phyloP scores from a whole-genome alignment of 495 filamentous ascomycete species.

The Penicillium macrosclerotiorum region DNA sequence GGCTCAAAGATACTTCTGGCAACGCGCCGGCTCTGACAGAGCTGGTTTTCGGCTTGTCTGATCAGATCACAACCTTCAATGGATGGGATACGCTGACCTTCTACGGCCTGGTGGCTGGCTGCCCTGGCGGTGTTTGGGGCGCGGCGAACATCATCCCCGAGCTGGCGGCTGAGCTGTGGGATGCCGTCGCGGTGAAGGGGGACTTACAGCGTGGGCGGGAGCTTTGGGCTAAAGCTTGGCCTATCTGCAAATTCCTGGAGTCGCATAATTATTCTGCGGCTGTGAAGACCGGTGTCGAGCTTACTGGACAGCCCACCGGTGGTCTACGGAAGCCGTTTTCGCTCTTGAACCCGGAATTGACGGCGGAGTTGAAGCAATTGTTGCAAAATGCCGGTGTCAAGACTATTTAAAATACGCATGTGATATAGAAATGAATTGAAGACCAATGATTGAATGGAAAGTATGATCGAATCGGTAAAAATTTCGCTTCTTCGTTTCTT shows the following conservation, averaged over 20 bases:
- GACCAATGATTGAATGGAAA: too few relatives aligned
- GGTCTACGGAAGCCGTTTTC: conserved; percentile 35
- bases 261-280: conserved; percentile 31
- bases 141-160: conserved; percentile 39
- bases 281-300: conserved; percentile 37
- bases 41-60: conserved; percentile 27
- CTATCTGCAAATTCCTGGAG: conserved; percentile 39
- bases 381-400: conserved; percentile 31
- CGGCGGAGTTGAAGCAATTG: conserved; percentile 28
- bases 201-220: conserved; percentile 30
- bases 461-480: too few relatives aligned
- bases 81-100: conserved; percentile 41
- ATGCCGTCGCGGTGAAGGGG: conserved; percentile 29
- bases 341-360: conserved; percentile 20
- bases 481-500: conserved; percentile 2
- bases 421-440: conserved; percentile 1
- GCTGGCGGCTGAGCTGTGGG: conserved; percentile 32
- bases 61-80: conserved; percentile 34
- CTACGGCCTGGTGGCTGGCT: conserved; percentile 33
- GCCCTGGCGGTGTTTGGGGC: conserved; percentile 33
- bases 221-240: conserved; percentile 34
- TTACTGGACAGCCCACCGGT: conserved; percentile 31
- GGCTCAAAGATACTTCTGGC: conserved; percentile 38
- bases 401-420: conserved; percentile 24
- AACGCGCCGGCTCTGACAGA: conserved; percentile 36